These are phyloP conservation scores for Venturia effusa DNA, from an alignment of 2,329 filamentous ascomycete species.

Conservation along the genomic window DNA sequence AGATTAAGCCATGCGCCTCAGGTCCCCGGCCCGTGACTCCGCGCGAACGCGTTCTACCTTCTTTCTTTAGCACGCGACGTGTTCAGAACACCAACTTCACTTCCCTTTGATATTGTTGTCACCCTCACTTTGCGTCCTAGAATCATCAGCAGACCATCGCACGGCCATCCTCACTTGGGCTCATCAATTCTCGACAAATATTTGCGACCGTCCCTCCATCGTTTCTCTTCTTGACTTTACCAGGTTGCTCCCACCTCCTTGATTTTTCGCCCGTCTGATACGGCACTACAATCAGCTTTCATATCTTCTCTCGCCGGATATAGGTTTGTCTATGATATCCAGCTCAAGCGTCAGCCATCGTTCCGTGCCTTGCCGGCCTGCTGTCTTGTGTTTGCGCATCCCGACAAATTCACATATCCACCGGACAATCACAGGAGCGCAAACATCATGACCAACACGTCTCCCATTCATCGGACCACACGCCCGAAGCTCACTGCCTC, in stretches of 20 bases:
- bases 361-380: background rate
- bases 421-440: background rate
- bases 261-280: background rate
- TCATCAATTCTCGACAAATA: background rate
- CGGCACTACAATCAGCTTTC: background rate
- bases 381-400: background rate
- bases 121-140: background rate
- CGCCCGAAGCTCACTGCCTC: conserved; percentile 10
- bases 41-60: background rate
- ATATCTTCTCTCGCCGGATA: background rate
- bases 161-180: background rate
- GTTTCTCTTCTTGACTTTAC: background rate
- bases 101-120: background rate
- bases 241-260: background rate
- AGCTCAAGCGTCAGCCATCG: background rate
- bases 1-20: no score
- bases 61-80: background rate
- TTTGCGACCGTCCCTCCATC: background rate
- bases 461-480: background rate
- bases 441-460: background rate
- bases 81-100: background rate
- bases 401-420: background rate
- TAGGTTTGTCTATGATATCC: background rate
- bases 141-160: background rate
- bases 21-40: background rate